These are phyloP conservation scores for Sclerotinia trifoliorum DNA, from an alignment of 2,329 filamentous ascomycete genomes.

Conservation along the genomic window DNA sequence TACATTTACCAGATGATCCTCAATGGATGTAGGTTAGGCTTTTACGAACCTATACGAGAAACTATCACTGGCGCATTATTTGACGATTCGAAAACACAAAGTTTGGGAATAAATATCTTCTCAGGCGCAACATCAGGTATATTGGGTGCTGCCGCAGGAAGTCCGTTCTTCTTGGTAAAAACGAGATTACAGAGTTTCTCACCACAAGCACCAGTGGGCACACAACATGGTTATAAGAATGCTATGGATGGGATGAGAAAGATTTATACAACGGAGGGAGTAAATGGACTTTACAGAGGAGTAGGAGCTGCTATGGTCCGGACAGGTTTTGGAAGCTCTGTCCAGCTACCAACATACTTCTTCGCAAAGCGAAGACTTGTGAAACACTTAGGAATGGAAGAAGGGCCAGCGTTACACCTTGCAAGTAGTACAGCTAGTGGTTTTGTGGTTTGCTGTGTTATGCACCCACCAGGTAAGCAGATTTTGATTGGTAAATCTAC, in stretches of 20 bases:
- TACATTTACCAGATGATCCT: conserved; percentile 96
- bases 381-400: conserved; percentile 81
- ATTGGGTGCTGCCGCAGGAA: conserved; percentile 87
- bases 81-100: conserved; percentile 72
- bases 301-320: conserved; percentile 92
- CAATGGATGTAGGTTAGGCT: conserved; percentile 93
- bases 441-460: conserved; percentile 94
- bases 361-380: conserved; percentile 87
- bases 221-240: conserved; percentile 91
- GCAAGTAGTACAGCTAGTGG: conserved; percentile 86
- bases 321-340: conserved; percentile 92
- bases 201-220: conserved; percentile 88
- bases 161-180: conserved; percentile 97
- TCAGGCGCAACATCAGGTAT: conserved; percentile 86
- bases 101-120: conserved; percentile 87
- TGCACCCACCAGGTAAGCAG: conserved; percentile 85
- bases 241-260: conserved; percentile 77
- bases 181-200: conserved; percentile 93
- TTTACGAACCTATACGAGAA: conserved; percentile 92
- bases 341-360: conserved; percentile 97
- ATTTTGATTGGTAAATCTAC: neutral
- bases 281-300: conserved; percentile 82
- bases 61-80: conserved; percentile 68
- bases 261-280: conserved; percentile 76
- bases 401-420: conserved; percentile 85